These are phyloP conservation scores for Naegleria lovaniensis DNA, from an alignment of 208 protist species.

Conservation along the genomic window DNA sequence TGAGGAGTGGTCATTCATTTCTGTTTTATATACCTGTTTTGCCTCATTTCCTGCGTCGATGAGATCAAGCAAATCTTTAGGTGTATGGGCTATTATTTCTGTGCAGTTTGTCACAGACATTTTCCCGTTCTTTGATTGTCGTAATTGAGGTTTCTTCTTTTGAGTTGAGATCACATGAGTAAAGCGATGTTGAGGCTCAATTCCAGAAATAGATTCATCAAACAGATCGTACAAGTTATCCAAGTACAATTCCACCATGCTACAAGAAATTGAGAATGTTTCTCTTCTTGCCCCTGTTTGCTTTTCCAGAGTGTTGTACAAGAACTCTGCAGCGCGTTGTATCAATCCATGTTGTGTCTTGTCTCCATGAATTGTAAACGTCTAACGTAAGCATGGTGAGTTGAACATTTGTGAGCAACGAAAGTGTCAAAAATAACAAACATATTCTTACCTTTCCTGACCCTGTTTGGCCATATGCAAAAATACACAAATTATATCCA, in stretches of 20 bases:
- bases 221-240: slow-evolving; percentile 57
- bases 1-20: slow-evolving; percentile 42
- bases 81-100: slow-evolving; percentile 36
- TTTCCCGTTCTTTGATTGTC: slow-evolving; percentile 36
- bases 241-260: slow-evolving; percentile 60
- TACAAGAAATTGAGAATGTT: slow-evolving; percentile 38
- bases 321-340: slow-evolving; percentile 11
- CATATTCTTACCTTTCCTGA: slow-evolving; percentile 41
- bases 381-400: slow-evolving; percentile 24
- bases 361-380: slow-evolving; percentile 39
- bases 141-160: slow-evolving; percentile 25
- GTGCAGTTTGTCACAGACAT: slow-evolving; percentile 33
- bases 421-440: too few species aligned
- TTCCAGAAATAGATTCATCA: slow-evolving; percentile 3
- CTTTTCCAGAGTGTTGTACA: slow-evolving; percentile 14
- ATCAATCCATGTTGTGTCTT: not conserved
- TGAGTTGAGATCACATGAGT: not conserved
- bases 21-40: slow-evolving; percentile 43
- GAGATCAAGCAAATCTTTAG: slow-evolving; percentile 38
- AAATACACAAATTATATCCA: slow-evolving; percentile 76
- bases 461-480: slow-evolving; percentile 83
- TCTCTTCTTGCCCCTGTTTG: not conserved
- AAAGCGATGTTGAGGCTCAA: slow-evolving; percentile 8
- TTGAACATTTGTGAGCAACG: too few species aligned
- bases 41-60: slow-evolving; percentile 35